Conservation (phyloP, 495 filamentous ascomycete genomes). For the Podospora australis region DNA sequence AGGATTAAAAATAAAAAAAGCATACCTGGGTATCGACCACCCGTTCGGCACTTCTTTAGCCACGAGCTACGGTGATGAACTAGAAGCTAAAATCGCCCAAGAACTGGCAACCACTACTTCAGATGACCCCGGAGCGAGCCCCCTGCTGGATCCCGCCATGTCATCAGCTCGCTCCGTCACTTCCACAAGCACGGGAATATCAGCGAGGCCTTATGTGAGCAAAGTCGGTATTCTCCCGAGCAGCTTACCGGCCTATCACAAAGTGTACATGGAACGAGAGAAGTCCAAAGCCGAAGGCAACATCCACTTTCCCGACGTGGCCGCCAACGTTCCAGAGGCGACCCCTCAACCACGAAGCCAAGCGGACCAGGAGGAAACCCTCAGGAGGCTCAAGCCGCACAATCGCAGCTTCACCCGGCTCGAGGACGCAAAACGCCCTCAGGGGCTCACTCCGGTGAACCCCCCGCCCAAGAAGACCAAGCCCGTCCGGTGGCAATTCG, state of each 20-base stretch:
- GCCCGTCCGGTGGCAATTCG: constrained; percentile 91
- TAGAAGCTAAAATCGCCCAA: constrained; percentile 14
- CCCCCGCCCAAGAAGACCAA: constrained; percentile 54
- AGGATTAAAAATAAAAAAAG: constrained; percentile 8
- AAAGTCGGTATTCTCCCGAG: constrained; percentile 87
- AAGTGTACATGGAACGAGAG: constrained; percentile 75
- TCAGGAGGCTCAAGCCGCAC: constrained; percentile 73
- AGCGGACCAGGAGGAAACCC: constrained; percentile 70
- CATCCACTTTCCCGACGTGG: constrained; percentile 30
- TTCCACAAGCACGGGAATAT: constrained; percentile 38
- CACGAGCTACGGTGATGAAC: constrained; percentile 14
- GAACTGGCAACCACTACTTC: constrained; percentile 12
- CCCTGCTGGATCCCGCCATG: constrained; percentile 29
- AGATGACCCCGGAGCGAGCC: constrained; percentile 24
- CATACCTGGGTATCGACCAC: constrained; percentile 28
- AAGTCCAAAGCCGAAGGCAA: constrained; percentile 39
- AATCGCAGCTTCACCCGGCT: constrained; percentile 54
- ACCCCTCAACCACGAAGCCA: constrained; percentile 49
- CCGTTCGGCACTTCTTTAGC: constrained; percentile 34
- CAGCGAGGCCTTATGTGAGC: constrained; percentile 55
- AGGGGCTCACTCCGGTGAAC: constrained; percentile 53
- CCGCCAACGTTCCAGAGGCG: constrained; percentile 42
- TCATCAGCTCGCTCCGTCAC: constrained; percentile 39
- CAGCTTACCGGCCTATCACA: constrained; percentile 82
- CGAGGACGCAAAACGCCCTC: constrained; percentile 59